These are phyloP conservation scores for Luvunga scandens DNA, from an alignment of 345 rosid genomes.

Conservation along the genomic window DNA sequence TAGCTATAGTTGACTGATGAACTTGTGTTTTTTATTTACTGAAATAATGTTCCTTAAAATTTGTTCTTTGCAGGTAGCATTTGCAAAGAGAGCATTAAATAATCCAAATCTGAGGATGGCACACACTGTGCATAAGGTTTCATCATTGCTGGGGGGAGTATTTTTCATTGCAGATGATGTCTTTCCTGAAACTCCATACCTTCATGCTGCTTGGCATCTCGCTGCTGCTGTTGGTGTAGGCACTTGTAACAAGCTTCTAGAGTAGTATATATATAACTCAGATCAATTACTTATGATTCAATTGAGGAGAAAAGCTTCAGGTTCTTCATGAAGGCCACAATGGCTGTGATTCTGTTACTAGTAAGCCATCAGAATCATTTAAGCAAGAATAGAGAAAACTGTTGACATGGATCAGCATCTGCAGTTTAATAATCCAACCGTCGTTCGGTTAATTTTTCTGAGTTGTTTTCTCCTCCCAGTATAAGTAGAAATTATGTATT, in stretches of 20 bases:
- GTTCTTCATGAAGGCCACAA: not conserved
- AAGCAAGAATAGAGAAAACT: not conserved
- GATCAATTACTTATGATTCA: slow-evolving; percentile 3
- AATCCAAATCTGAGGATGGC: slow-evolving; percentile 78
- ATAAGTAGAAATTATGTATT: not conserved
- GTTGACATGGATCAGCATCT: not conserved
- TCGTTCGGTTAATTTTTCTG: not conserved
- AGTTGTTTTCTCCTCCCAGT: not conserved
- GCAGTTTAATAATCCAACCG: not conserved
- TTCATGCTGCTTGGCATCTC: slow-evolving; percentile 97
- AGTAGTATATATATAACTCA: slow-evolving; percentile 32
- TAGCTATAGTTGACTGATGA: not conserved
- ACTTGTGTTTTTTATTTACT: not conserved
- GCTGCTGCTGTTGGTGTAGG: slow-evolving; percentile 94
- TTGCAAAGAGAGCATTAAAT: slow-evolving; percentile 69
- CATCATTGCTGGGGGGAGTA: slow-evolving; percentile 78
- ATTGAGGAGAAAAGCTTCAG: slow-evolving; percentile 4
- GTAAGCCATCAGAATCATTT: not conserved
- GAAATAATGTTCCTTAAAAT: not conserved
- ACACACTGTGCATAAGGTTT: slow-evolving; percentile 81
- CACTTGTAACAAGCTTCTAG: slow-evolving; percentile 88
- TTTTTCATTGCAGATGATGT: slow-evolving; percentile 88
- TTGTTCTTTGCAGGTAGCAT: slow-evolving; percentile 52
- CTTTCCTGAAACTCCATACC: slow-evolving; percentile 67
- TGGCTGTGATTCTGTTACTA: not conserved